Base-by-base conservation (phyloP, 805 yeast species). In the Cephaloascus fragrans region DNA sequence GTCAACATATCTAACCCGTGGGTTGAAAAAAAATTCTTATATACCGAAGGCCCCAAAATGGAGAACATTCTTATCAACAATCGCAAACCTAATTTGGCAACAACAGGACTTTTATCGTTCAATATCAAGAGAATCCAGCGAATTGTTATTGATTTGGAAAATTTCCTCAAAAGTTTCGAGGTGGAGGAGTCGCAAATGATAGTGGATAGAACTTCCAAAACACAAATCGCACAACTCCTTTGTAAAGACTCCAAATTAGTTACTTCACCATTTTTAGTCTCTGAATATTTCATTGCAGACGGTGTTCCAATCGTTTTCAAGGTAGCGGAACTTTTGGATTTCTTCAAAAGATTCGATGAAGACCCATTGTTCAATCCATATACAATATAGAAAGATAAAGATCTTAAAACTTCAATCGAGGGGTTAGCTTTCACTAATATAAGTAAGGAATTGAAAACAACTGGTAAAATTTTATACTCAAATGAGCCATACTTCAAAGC, bases 51-150 rank as follows among this genome's bases (percentile, higher is more conserved):
- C 1, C 80, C 80, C 4, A 70, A 53, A 4, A 67, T 53, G 14
- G 62, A 53, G 15, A 83, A 56, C 3, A 78, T 53, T 40, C 68
- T 67, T 4, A 78, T 59, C 16, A 84, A 52, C 12, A 84, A 53
- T n/a, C 57, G 56, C n/a, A 67, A 41, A 28, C 71, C 69, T 42
- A 64, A 48, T 20, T 53, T 50, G 3, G 61, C 61, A 3, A 71
- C 69, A 36, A 59, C 51, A 23, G 63, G 44, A 38, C 66, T 49
- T 4, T 50, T 47, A 42, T 64, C 64, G 38, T 73, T 57, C 10
- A 83, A 51, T 12, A 83, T 52, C 9, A 83, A 57, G 8, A 83
- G 49, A 3, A 74, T 60, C 83, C 89, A 80, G 49, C 80, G 82
- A 4, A 80, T 66, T 1, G 85, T 73, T 2, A 84, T 64, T 0